Evolutionary conservation across 257 asterid genomes (phyloP).

Genomic region (Solanum microdontum): DNA sequence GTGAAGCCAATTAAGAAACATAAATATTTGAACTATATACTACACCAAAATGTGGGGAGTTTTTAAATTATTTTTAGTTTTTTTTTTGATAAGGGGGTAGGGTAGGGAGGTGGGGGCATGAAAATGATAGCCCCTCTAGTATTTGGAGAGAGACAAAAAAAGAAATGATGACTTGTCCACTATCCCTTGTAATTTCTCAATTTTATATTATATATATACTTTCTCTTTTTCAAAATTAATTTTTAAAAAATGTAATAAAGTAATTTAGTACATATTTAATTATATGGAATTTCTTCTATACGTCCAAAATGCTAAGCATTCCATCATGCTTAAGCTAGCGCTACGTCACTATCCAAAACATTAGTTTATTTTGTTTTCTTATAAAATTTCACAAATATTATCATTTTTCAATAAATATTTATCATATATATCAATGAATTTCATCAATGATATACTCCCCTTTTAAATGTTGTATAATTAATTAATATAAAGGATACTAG

Average conservation of each 20-base stretch:
- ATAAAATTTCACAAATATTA: not conserved
- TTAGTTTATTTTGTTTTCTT: not conserved
- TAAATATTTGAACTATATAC: not conserved
- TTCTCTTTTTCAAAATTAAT: not conserved
- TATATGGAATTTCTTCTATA: not conserved
- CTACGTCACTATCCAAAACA: not conserved
- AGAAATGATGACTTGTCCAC: not conserved
- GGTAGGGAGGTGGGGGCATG: not conserved
- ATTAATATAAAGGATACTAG: not conserved
- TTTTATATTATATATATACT: not conserved
- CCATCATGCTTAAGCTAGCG: slow-evolving; percentile 1
- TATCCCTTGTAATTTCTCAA: not conserved
- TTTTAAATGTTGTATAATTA: not conserved
- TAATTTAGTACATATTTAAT: not conserved
- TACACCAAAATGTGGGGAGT: not conserved
- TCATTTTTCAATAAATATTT: not conserved
- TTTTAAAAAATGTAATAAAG: not conserved
- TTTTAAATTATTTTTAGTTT: not conserved
- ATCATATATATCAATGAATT: too few species aligned
- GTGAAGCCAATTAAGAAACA: not conserved
- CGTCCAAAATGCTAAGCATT: too few species aligned
- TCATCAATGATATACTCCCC: not conserved
- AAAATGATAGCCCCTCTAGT: not conserved
- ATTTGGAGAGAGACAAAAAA: not conserved
- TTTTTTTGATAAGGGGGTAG: not conserved